Base-by-base conservation (phyloP, 1,284 basidiomycete genomes). In the Cutaneotrichosporon dermatis region DNA sequence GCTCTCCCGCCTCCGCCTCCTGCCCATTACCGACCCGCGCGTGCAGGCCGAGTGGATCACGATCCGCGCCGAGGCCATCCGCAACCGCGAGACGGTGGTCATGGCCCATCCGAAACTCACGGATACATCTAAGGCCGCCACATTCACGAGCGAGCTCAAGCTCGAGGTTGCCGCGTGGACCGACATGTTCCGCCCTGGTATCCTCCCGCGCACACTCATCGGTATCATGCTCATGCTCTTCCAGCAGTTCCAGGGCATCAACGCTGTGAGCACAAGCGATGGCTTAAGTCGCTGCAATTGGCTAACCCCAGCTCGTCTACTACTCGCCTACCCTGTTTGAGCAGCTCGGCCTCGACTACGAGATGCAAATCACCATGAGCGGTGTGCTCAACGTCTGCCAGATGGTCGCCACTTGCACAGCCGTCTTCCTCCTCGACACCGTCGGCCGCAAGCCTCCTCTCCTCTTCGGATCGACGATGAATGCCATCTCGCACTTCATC, bases 361-460 rank as follows among this genome's bases (percentile, higher is more conserved):
- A 67, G 63, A 62, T 56, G 57, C 71, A 53, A 65, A 63, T 66
- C 60, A 70, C 34, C 36, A 64, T 69, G 8, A 71, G 71, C 2
- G 78, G 78, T n/a, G 65, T 75, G 34, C 73, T 74, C 54, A 77
- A 77, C 59, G 58, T 75, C 34, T 58, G 66, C 13, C 68, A 76
- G 48, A 59, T 64, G 7, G 72, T 76, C 59, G 77, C 73, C 50
- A 69, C 69, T 4, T 37, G 68, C 36, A 58, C 66, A 10, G 62
- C 73, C 8, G 57, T 79, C 45, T 59, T 79, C 62, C 69, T 74
- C 55, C 65, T 79, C 44, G 79, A 80, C 64, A 61, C 65, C 1
- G 54, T 77, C 4, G 78, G 79, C 43, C 71, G 79, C n/a, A 62
- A 66, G 11, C 58, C 60, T 15, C 69, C 72, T 3, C 66, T 72